A percentile compares a stretch with the other conserved stretches of the same genome.
phyloP scores from a whole-genome alignment of 2,329 filamentous ascomycete species.

The Bimuria novae-zelandiae region DNA sequence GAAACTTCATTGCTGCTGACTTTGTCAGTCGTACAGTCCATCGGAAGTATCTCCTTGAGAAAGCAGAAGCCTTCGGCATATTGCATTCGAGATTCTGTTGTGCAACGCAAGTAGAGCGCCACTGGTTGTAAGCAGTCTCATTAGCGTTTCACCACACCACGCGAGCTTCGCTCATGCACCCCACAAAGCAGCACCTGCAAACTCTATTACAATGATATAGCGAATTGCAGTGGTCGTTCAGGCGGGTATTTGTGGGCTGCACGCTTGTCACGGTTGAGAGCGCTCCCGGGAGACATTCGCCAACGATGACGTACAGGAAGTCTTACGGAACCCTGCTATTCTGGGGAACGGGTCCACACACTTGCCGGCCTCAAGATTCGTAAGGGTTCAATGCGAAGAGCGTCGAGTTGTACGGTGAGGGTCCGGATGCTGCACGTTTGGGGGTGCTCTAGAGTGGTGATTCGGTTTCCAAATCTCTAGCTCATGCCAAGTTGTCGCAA shows the following conservation, averaged over 20 bases:
- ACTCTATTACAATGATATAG: not conserved
- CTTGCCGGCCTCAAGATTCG: constrained; percentile 6
- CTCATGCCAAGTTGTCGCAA: too few species aligned
- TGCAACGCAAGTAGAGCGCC: not conserved
- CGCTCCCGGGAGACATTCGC: too few species aligned
- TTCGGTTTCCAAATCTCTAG: not conserved
- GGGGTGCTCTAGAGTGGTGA: not conserved
- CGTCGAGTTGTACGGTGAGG: not conserved
- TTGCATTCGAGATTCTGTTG: not conserved
- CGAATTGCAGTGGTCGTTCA: not conserved
- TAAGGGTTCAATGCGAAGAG: constrained; percentile 6
- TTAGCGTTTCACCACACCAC: constrained; percentile 3
- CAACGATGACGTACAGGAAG: constrained; percentile 1
- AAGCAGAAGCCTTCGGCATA: too few species aligned
- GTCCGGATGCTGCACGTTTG: not conserved
- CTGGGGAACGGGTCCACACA: not conserved
- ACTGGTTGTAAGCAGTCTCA: constrained; percentile 6
- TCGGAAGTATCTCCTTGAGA: too few species aligned
- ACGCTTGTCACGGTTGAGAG: too few species aligned
- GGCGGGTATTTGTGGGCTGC: constrained; percentile 4
- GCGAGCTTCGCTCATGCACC: constrained; percentile 3
- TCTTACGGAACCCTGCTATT: not conserved
- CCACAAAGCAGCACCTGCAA: not conserved
- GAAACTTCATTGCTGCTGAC: not conserved
- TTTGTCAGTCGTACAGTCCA: not conserved